Base-by-base conservation (phyloP, 306 rosid genomes). In the Vicia villosa region DNA sequence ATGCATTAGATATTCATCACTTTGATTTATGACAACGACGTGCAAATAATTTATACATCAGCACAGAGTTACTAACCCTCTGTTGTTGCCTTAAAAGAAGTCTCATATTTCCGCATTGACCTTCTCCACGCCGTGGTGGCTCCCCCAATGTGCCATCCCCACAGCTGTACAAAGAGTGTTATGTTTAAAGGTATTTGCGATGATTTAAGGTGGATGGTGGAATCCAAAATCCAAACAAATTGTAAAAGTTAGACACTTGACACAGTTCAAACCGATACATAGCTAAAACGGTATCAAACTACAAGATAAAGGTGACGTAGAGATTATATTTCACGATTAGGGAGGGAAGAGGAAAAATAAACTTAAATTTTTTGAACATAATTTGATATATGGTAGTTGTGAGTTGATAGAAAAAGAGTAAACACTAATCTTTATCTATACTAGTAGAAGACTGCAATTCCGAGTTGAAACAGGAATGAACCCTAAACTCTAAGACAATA, bases 51-150 rank as follows among this genome's bases (percentile, higher is more conserved):
- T 38, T 40, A 43, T 30, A 71, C 16, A 63, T 61, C 45, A 45
- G 49, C 52, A 34, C 40, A 64, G 24, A 75, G 69, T 61, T 60
- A 30, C 98, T 79, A 62, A 94, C 98, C 87, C 97, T 90, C 76
- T 94, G 97, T 47, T 90, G 96, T 66, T 94, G 98, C 86, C 98
- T 85, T 60, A 94, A 85, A 60, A 94, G 95, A 69, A 94, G 97
- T 81, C 97, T 85, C 98, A 94, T 94, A 86, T 94, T 94, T 71
- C 98, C 98, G 56, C 98, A 94, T 73, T 94, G 98, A 63, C 88
- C 82, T 72, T 94, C 97, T 67, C 98, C 97, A 64, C 80, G 96
- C 62, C 83, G 86, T 11, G 89, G 90, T 63, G 98, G 97, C 88
- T 90, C 94, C 12, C 91, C 98, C 63, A 88, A 68, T 30, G 89